Base-by-base conservation (phyloP, 2,329 filamentous ascomycete genomes). In the Botrytis medusae region DNA sequence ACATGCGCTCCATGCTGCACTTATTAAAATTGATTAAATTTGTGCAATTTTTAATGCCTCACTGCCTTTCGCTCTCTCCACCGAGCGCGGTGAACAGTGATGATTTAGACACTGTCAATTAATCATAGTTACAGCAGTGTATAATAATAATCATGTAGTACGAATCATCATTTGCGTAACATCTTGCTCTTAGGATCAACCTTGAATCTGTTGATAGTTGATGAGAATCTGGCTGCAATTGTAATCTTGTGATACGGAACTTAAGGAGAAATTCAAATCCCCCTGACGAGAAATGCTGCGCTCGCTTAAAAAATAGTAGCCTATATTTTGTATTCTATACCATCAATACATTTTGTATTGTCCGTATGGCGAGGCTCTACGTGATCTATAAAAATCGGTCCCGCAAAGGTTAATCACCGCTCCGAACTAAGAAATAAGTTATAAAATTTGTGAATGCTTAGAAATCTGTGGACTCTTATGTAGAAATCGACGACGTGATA, bases 381-480 rank as follows among this genome's bases (percentile, higher is more conserved):
- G 2, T 29, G 14, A 29, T 54, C 29, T 18, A 4, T 18, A 0
- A 7, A 54, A 54, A 18, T 0, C 3, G 2, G 14, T 8, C 6
- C 29, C 2, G 7, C 18, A 18, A 1, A 54, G 2, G 3, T 29
- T 16, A 0, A 1, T 16, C 16, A 44, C 5, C 6, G 5, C n/a
- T 14, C 0, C n/a, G 14, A n/a, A 14, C 25, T 6, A 51, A n/a
- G 10, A n/a, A n/a, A 1, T n/a, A 4, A n/a, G 0, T 1, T 51
- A 1, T n/a, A 14, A n/a, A 51, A 14, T 10, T 5, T n/a, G 10
- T 51, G 25, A 51, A 51, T n/a, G 10, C 12, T 14, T 5, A n/a
- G 4, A 51, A 14, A 25, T 1, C 10, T 51, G 10, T n/a, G 3
- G 1, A 25, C 48, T 25, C 4, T 12, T n/a, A n/a, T 51, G 18